These are phyloP conservation scores for Senna siamea DNA, from an alignment of 306 rosid genomes.

Conservation along the genomic window DNA sequence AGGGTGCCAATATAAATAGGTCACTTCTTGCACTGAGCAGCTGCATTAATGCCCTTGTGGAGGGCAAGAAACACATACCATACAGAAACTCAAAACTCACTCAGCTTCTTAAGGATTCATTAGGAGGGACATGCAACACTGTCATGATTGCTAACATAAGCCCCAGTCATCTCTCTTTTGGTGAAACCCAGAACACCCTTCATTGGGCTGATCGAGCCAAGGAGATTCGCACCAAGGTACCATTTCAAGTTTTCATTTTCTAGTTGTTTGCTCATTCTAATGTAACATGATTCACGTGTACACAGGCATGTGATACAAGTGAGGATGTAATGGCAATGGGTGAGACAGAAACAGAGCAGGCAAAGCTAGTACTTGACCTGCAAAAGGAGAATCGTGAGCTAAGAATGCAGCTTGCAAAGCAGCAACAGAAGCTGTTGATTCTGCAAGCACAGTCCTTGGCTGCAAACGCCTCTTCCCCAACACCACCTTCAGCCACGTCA, in stretches of 20 bases:
- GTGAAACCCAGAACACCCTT: constrained; percentile 95
- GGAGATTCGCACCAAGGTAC: constrained; percentile 88
- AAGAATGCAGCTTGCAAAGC: constrained; percentile 74
- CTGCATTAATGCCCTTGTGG: constrained; percentile 93
- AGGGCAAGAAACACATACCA: constrained; percentile 97
- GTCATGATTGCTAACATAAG: constrained; percentile 98
- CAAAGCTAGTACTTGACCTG: constrained; percentile 75
- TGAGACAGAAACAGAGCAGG: constrained; percentile 75
- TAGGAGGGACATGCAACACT: constrained; percentile 92
- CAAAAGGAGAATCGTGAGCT: constrained; percentile 90
- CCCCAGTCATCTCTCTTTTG: constrained; percentile 86
- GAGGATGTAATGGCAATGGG: constrained; percentile 60
- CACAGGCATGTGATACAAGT: constrained; percentile 65
- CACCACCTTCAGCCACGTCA: constrained; percentile 74
- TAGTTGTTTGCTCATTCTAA: neutral
- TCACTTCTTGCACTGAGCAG: constrained; percentile 95
- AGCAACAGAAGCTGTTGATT: constrained; percentile 74
- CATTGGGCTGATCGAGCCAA: constrained; percentile 99
- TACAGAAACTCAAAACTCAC: constrained; percentile 91
- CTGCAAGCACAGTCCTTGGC: constrained; percentile 77
- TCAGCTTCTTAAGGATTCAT: constrained; percentile 93
- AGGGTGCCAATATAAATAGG: constrained; percentile 95
- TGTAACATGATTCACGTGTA: constrained; percentile 28
- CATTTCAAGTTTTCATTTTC: neutral
- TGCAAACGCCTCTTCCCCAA: constrained; percentile 66